phyloP scores from a whole-genome alignment of 179 eudicot genomes.

The Spinacia oleracea region DNA sequence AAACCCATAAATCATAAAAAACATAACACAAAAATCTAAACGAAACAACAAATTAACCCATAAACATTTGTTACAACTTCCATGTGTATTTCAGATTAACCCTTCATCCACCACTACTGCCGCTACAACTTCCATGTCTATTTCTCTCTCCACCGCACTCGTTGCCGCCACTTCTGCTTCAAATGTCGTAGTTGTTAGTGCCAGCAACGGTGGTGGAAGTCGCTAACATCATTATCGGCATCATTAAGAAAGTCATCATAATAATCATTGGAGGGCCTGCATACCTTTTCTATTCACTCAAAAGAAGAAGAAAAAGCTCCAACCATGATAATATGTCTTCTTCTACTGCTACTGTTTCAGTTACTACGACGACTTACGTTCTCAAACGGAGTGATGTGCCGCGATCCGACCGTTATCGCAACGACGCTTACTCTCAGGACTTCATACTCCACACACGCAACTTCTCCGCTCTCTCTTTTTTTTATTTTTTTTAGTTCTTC shows the following conservation, averaged over 20 bases:
- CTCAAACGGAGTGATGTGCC: conserved; percentile 60
- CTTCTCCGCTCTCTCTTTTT: no score
- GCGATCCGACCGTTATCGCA: conserved; percentile 29
- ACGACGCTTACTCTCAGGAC: background rate
- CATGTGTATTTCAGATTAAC: no score
- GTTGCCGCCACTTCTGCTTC: background rate
- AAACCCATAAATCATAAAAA: no score
- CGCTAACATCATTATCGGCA: background rate
- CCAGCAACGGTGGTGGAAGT: background rate
- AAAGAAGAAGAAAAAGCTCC: conserved; percentile 35
- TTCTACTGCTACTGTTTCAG: background rate
- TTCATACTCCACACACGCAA: no score
- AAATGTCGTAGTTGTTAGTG: no score
- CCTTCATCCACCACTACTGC: conserved; percentile 11
- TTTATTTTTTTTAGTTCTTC: no score
- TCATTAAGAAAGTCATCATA: background rate
- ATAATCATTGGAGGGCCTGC: conserved; percentile 27
- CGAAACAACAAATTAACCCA: no score
- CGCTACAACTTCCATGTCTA: background rate
- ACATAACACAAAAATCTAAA: no score
- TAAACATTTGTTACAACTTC: no score
- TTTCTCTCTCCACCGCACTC: conserved; percentile 5
- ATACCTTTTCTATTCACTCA: conserved; percentile 52
- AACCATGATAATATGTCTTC: background rate
- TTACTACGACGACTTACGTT: conserved; percentile 10